Base-by-base conservation (phyloP, 2,329 filamentous ascomycete species). In the Chaetomiaceae sp. region DNA sequence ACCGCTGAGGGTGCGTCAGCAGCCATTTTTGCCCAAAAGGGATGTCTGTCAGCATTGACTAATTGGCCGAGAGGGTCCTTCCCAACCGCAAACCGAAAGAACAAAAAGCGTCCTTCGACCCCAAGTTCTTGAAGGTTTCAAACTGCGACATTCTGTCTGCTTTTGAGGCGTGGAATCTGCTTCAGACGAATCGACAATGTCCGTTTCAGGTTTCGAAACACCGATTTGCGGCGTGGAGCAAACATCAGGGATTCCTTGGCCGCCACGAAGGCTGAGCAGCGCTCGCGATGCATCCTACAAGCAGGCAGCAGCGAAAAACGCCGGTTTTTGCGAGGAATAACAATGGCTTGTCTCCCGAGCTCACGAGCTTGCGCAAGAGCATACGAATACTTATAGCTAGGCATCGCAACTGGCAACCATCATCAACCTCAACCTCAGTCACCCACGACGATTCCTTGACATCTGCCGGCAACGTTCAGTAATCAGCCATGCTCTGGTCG, bases 1-100 rank as follows among this genome's bases (percentile, higher is more conserved):
- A 36, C 25, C 36, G 34, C 29, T 38, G 39, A 33, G 31, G n/a
- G 40, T 43, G 50, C 52, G 55, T 54, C 48, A 46, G 45, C 40
- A 44, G 29, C 47, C 45, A 44, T 27, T 43, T 43, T 50, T 47
- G 29, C 48, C 56, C 46, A 55, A 33, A 38, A 33, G 40, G 23
- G 25, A 33, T 54, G 54, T 44, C 38, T 60, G 59, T 60, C 59
- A 60, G 59, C 59, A 14, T 59, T 60, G 47, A 60, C 59, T 51
- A 60, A 59, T 48, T 27, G 48, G 17, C 48, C 38, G 45, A 20
- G 22, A 44, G 34, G 34, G 45, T 33, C 42, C 17, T 50, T 22
- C n/a, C 17, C 12, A 38, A 34, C 39, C 39, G 53, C 22, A 51
- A 39, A 37, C 19, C 15, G 29, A 23, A 25, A 11, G 33, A 50